Evolutionary conservation across 1,284 basidiomycete genomes (phyloP).

Genomic region (Exobasidium cylindrosporum): DNA sequence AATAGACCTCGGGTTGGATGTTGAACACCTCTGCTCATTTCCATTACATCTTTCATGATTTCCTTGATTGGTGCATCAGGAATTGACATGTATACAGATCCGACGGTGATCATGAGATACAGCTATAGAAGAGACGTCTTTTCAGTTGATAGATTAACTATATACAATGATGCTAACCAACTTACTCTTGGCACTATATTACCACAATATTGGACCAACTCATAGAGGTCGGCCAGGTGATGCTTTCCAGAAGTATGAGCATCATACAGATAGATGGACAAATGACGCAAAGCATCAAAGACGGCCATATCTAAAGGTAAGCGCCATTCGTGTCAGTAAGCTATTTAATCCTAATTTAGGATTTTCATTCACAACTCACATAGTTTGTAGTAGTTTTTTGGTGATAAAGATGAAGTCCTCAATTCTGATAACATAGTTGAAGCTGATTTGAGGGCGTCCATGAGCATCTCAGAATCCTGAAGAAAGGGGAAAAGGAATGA

Average conservation of each 20-base stretch:
- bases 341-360: not conserved
- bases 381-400: constrained; percentile 54
- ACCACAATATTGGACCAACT: constrained; percentile 54
- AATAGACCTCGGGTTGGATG: constrained; percentile 54
- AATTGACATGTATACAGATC: constrained; percentile 55
- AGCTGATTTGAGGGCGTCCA: constrained; percentile 54
- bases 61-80: constrained; percentile 55
- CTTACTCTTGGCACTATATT: constrained; percentile 51
- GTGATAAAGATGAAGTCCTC: constrained; percentile 46
- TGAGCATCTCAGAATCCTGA: constrained; percentile 52
- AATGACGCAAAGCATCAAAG: constrained; percentile 51
- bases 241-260: constrained; percentile 50
- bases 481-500: too few relatives aligned
- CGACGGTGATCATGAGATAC: constrained; percentile 55
- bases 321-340: not conserved
- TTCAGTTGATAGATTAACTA: constrained; percentile 21
- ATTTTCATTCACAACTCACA: constrained; percentile 31
- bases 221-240: constrained; percentile 54
- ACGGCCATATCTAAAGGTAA: constrained; percentile 47
- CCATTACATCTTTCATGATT: constrained; percentile 55
- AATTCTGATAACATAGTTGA: constrained; percentile 53
- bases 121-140: too few relatives aligned
- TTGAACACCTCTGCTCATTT: constrained; percentile 54
- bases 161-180: constrained; percentile 8
- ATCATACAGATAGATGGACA: constrained; percentile 53